Base-by-base conservation (phyloP, 371 early-diverging fungal species). In the Mucor indicus region DNA sequence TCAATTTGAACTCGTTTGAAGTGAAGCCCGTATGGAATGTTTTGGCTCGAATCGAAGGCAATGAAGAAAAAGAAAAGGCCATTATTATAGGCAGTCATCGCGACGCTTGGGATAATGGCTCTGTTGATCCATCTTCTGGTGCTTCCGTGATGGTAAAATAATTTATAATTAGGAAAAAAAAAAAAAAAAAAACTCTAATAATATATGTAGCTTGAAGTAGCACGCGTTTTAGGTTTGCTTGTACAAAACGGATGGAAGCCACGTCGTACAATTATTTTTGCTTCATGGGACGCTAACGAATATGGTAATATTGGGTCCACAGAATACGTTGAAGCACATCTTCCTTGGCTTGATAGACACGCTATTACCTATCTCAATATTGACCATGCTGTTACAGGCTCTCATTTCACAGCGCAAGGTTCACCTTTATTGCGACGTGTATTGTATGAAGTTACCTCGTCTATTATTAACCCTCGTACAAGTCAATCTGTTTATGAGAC, bases 201-300 rank as follows among this genome's bases (percentile, higher is more conserved):
- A 12, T 29, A 24, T n/a, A 21, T 21, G 7, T 49, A 73, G 73
- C 51, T 86, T 33, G 86, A 86, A 55, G 60, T 77, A 4, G 82
- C 72, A 11, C 69, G 79, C 17, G 60, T 68, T 0, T 57, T 85
- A 27, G 83, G 86, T 33, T 52, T 69, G 30, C 60, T 86, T 37
- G 44, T 74, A 13, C 60, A 79, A 49, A 60, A 65, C 8, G 87
- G 86, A 9, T 86, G 87, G 87, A 68, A 69, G 17, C 87, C 87
- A 1, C 73, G 79, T 15, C 79, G 87, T 24, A 78, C 86, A 11
- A 75, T 86, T 16, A 52, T 82, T 8, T 54, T 86, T 30, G 82
- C 79, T 11, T 80, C 80, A 21, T 86, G 87, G 87, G 87, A 86
- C 60, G 87, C 75, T 13, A 80, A 76, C 42, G 85, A 81, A 53